Base-by-base conservation (phyloP, 1,284 basidiomycete genomes). In the Clitocybe nebularis region DNA sequence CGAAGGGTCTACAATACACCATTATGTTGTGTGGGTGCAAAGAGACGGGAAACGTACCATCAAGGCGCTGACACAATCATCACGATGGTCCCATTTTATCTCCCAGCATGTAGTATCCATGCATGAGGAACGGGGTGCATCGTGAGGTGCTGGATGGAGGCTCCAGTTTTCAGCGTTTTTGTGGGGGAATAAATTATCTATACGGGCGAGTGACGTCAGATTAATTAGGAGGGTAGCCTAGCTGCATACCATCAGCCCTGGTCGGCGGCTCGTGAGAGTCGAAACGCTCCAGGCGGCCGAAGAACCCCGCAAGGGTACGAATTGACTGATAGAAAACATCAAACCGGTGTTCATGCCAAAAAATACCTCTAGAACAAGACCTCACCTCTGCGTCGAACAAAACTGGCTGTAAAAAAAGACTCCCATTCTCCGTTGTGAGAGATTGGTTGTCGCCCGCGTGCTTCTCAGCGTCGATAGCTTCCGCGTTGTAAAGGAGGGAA, bases 81-180 rank as follows among this genome's bases (percentile, higher is more conserved):
- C 81, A 29, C 86, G 72, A 59, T 84, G 75, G 21, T 69, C 67
- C 82, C 83, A 89, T 56, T 89, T 89, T 23, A 86, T 69, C 56
- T 84, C 82, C 78, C 82, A 89, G 45, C 81, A 79, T 5, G 68
- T 61, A 0, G 53, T 48, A 39, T 81, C 74, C 85, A 86, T 87
- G 10, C 53, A 50, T 5, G 67, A 38, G 21, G 67, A 69, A 30
- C 81, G 79, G 17, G 70, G 68, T 2, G 64, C 67, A 53, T 79
- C 63, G 51, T 86, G 83, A 4, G 76, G 81, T 38, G 53, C 48
- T 3, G 75, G 74, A 50, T 71, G 71, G 2, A 47, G 43, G 35
- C 49, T 54, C 43, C 44, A 45, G n/a, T 34, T 35, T 20, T 46
- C 45, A 20, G 6, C 24, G 30, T 43, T 29, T 35, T 43, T 39